These are phyloP conservation scores for Cordyceps cicadae DNA, from an alignment of 2,329 filamentous ascomycete genomes.

Conservation along the genomic window DNA sequence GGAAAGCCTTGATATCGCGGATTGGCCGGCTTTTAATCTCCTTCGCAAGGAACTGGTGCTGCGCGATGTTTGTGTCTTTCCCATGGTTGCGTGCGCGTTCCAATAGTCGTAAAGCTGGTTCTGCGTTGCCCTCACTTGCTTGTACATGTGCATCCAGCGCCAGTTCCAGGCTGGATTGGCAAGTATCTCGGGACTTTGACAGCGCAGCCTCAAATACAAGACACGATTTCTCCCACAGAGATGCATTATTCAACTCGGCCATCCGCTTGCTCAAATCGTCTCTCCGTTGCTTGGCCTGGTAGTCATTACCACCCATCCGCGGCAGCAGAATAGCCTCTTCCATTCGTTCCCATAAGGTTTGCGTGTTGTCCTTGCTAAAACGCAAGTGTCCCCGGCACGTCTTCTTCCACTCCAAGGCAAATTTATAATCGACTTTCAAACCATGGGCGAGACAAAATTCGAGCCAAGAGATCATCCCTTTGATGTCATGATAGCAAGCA, in stretches of 20 bases:
- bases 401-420: conserved; percentile 19
- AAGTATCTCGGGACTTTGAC: background rate
- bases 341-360: background rate
- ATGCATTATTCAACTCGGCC: background rate
- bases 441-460: conserved; percentile 24
- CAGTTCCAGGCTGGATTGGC: background rate
- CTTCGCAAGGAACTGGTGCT: background rate
- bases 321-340: background rate
- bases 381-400: conserved; percentile 6
- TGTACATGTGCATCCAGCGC: background rate
- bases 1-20: background rate
- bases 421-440: conserved; percentile 21
- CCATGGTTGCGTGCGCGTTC: background rate
- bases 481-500: conserved; percentile 21
- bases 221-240: background rate
- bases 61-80: background rate
- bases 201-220: background rate
- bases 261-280: background rate
- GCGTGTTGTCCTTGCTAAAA: background rate
- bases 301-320: background rate
- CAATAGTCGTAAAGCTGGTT: background rate
- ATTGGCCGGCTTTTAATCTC: background rate
- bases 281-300: background rate
- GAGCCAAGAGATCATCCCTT: conserved; percentile 24
- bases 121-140: background rate